Base-by-base conservation (phyloP, 306 rosid genomes). In the Albizia julibrissin region DNA sequence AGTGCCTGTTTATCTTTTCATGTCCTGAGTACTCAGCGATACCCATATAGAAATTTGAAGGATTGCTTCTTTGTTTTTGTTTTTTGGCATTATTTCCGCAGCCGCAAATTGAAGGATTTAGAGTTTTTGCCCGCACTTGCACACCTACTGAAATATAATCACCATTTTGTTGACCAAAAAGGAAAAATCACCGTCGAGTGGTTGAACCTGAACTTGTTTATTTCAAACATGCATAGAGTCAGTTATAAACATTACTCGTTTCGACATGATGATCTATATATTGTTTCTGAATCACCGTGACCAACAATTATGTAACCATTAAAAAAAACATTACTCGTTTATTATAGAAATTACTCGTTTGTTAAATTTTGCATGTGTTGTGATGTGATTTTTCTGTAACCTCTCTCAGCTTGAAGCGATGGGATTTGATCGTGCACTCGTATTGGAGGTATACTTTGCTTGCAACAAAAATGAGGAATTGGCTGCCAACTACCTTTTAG, bases 401-500 rank as follows among this genome's bases (percentile, higher is more conserved):
- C 16, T 78, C 42, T 29, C 2, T 21, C 89, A 92, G 97, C 93
- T 92, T 49, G 94, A 92, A 86, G 97, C 90, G 64, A 82, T 94
- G 95, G 98, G 98, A 12, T 94, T 94, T 47, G 97, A 91, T 82
- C 87, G 97, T 73, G 94, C 91, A 4, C 69, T 80, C 10, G 98
- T 94, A 13, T 85, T 94, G 91, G 97, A 94, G 89, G 98, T 91
- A 50, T 94, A 72, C 85, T 90, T 94, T 10, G 95, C 98, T 0
- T 94, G 97, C 83, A 92, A 94, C 97, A 94, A 90, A 82, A 93
- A 91, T 13, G 98, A 94, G 86, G 98, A 94, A 52, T 61, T 94
- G 87, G 97, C 97, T 61, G 98, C 98, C 62, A 94, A 94, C 91
- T 94, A 91, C 61, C 98, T 94, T 75, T 80, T 94, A 72, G 97